Base-by-base conservation (phyloP, 1,284 basidiomycete species). In the Mycosarcoma mackinlayi region DNA sequence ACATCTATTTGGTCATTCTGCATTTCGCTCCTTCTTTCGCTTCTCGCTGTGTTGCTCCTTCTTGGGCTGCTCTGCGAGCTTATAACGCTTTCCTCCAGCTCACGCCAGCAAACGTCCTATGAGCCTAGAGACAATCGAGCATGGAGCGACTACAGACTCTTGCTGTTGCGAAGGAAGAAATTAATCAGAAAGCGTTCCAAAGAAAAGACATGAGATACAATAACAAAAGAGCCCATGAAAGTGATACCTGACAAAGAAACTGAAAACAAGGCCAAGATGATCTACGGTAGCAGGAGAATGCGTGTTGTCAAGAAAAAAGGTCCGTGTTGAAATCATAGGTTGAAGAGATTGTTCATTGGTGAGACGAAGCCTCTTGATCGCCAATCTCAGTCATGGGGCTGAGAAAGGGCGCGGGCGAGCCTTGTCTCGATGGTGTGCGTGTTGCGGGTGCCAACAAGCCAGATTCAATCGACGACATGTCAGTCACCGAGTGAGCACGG, bases 401-500 rank as follows among this genome's bases (percentile, higher is more conserved):
- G 25, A 71, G 42, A 16, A 62, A 50, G 4, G 58, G 47, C 16
- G 58, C 54, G 19, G 68, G 68, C n/a, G 62, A 71, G 24, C 62
- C 62, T 27, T 65, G 62, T 27, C 68, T 37, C 6, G 68, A 66
- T 3, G 68, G 68, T 4, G 55, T 55, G 10, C 68, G 53, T 23
- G 48, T 41, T 4, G 49, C 42, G 7, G 57, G 62, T 30, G 68
- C 55, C 21, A 71, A 51, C 18, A 58, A 31, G 9, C 55, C 38
- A 21, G 58, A 55, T 9, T 71, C 68, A 24, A 62, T 52, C 4
- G 50, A 30, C 3, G 50, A 28, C 50, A 71, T 49, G 51, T 71
- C 68, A 10, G 57, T 45, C 5, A 62, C 27, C 53, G 68, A 71
- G 27, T 71, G 61, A 4, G 51, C 62, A 13, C 68, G 61, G 50